phyloP scores from a whole-genome alignment of 1,139 yeast genomes.

The Suhomyces wounanorum region DNA sequence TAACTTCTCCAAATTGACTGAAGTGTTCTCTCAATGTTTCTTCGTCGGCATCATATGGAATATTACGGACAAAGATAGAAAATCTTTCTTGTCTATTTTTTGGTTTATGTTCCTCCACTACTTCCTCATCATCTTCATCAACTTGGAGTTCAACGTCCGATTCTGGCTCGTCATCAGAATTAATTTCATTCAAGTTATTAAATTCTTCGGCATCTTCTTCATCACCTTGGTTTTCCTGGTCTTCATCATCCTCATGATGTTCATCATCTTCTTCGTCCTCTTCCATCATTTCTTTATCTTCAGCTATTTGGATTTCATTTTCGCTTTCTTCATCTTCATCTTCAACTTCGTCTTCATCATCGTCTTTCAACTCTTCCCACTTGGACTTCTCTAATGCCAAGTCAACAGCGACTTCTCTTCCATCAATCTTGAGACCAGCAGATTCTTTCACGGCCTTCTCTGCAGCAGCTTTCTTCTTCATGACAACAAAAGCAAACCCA shows the following conservation, averaged over 20 bases:
- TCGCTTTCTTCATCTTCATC: constrained; percentile 29
- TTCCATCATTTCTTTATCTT: constrained; percentile 27
- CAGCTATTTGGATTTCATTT: constrained; percentile 27
- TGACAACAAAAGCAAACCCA: constrained; percentile 93
- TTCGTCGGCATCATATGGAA: constrained; percentile 91
- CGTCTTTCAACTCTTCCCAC: constrained; percentile 57
- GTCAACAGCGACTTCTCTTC: constrained; percentile 92
- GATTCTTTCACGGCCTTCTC: constrained; percentile 76
- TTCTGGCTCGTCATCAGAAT: constrained; percentile 30
- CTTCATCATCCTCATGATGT: constrained; percentile 40
- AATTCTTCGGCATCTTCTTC: constrained; percentile 16
- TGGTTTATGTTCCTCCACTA: constrained; percentile 33
- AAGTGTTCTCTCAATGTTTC: constrained; percentile 81
- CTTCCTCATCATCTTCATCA: constrained; percentile 24
- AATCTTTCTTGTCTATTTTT: constrained; percentile 68
- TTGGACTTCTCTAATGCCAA: constrained; percentile 85
- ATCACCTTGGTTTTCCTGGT: constrained; percentile 29
- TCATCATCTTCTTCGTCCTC: constrained; percentile 31
- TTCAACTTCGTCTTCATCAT: constrained; percentile 36
- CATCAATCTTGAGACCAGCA: constrained; percentile 77
- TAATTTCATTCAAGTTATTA: constrained; percentile 24
- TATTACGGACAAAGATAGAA: constrained; percentile 82
- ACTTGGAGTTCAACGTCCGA: constrained; percentile 18
- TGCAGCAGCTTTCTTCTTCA: constrained; percentile 81
- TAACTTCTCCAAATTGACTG: constrained; percentile 78